A percentile compares a stretch with the other conserved stretches of the same genome.
phyloP scores from a whole-genome alignment of 345 rosid genomes.

The Cardamine chenopodiifolia region DNA sequence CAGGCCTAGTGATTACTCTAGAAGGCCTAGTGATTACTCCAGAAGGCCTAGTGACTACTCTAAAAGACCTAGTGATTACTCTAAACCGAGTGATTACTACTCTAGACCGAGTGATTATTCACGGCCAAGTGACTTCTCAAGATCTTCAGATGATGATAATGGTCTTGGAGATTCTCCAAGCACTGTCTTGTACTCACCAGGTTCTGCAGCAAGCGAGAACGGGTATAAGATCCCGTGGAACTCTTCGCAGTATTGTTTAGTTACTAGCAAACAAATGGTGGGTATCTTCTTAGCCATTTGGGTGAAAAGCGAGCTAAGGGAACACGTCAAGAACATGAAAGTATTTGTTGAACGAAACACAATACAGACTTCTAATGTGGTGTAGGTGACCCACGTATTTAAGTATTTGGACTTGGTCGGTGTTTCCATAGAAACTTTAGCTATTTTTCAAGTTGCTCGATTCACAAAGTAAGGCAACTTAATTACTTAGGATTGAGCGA shows the following conservation, averaged over 20 bases:
- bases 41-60: conserved; percentile 71
- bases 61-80: conserved; percentile 49
- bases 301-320: conserved; percentile 90
- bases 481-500: neutral
- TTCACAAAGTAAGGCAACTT: conserved; percentile 25
- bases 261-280: conserved; percentile 96
- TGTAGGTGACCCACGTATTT: conserved; percentile 1
- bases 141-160: conserved; percentile 94
- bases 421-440: neutral
- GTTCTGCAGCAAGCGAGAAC: conserved; percentile 62
- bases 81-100: conserved; percentile 47
- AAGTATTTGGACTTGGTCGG: neutral
- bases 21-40: conserved; percentile 51
- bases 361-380: neutral
- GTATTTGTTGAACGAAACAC: too few relatives aligned
- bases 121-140: conserved; percentile 85
- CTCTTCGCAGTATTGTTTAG: conserved; percentile 80
- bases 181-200: conserved; percentile 74
- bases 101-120: conserved; percentile 87
- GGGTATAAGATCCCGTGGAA: conserved; percentile 71
- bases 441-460: neutral
- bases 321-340: conserved; percentile 88
- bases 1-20: conserved; percentile 64
- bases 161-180: conserved; percentile 91
- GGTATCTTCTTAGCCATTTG: conserved; percentile 92